Base-by-base conservation (phyloP, 495 filamentous ascomycete genomes). In the Lichenothelia convexa region DNA sequence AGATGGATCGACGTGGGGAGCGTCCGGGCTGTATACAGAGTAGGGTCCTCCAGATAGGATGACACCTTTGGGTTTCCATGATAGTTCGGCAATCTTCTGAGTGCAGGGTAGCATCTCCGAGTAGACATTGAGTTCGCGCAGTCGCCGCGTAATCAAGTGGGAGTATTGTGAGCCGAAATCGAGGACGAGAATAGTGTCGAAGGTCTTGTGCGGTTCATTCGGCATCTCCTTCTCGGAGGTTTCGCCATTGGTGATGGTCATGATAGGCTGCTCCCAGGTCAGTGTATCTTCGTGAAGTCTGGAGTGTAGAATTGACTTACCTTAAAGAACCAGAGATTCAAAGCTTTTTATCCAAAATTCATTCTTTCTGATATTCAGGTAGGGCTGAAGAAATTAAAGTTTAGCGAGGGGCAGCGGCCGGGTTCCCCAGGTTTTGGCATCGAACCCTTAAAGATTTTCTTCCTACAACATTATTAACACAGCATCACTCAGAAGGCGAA, bases 41-140 rank as follows among this genome's bases (percentile, higher is more conserved):
- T 72, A 78, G 0, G 78, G 78, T 31, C 81, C 78, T 35, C 80
- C 81, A 12, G 76, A 82, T 13, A 86, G 64, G 31, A 81, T 75
- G 43, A 84, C 67, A 48, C 84, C 85, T 54, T 80, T 82, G 13
- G 87, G 87, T 46, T 70, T 80, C 65, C 67, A 94, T 18, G 61
- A 45, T 9, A 95, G 68, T 32, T 91, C 80, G 4, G 68, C 55
- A 9, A 94, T 51, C 63, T 86, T 91, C 38, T 76, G 71, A 37
- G 83, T 94, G 63, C 87, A 94, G 20, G 85, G 86, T 31, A 93
- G 71, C 75, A 94, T 79, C 62, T 95, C 87, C 27, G 71, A 71
- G 64, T 79, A 93, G 54, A 95, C 68, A 63, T 80, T 78, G 59
- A 93, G 65, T 30, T 76, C 72, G 45, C 83, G 66, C 11, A 91